These are phyloP conservation scores for Nakazawaea ernobii DNA, from an alignment of 805 yeast species.

Conservation along the genomic window DNA sequence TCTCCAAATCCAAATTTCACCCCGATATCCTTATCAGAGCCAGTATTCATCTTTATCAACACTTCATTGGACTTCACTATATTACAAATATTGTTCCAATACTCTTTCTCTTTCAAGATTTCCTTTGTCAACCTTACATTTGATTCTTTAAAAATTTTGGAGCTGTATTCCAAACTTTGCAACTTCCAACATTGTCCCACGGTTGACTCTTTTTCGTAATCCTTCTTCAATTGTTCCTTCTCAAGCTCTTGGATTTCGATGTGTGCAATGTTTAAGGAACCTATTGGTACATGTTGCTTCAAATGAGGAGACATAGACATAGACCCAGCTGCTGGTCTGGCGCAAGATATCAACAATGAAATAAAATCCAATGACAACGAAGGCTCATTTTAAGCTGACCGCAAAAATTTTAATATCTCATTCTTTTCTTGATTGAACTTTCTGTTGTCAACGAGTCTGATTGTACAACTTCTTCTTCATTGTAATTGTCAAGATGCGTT, in stretches of 20 bases:
- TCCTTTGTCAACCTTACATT: conserved; percentile 47
- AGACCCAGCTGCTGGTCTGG: conserved; percentile 80
- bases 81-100: conserved; percentile 53
- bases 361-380: conserved; percentile 85
- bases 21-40: conserved; percentile 54
- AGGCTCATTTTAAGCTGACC: conserved; percentile 79
- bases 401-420: conserved; percentile 47
- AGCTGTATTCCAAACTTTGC: conserved; percentile 55
- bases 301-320: conserved; percentile 85
- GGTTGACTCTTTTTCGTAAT: conserved; percentile 22
- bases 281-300: conserved; percentile 66
- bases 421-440: conserved; percentile 43
- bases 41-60: conserved; percentile 58
- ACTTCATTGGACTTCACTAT: conserved; percentile 50
- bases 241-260: conserved; percentile 22
- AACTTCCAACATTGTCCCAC: conserved; percentile 83
- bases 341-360: conserved; percentile 72
- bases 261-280: conserved; percentile 56
- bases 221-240: conserved; percentile 12
- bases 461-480: conserved; percentile 11
- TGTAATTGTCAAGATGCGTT: conserved; percentile 1
- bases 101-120: conserved; percentile 53
- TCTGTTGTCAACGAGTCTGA: conserved; percentile 21
- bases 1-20: conserved; percentile 90
- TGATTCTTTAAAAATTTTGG: conserved; percentile 44